Conservation (phyloP, 1,284 basidiomycete species). For the Apiotrichum brassicae region DNA sequence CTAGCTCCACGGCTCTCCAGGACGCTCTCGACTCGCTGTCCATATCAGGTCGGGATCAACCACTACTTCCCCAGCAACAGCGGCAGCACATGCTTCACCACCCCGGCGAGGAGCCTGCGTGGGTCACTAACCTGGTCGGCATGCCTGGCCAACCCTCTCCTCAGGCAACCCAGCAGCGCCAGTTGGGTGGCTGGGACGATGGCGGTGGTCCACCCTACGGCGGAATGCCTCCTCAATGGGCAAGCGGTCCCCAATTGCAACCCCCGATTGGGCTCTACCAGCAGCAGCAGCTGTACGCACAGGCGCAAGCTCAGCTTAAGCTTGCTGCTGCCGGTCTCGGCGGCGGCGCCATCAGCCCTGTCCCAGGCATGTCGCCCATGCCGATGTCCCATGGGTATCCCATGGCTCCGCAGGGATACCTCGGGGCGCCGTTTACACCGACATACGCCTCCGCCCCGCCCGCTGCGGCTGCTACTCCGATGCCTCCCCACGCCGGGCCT, state of each 20-base stretch:
- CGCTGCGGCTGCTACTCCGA: background rate
- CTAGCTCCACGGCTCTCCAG: conserved; percentile 26
- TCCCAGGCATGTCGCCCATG: conserved; percentile 6
- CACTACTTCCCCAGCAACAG: background rate
- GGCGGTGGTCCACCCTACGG: conserved; percentile 1
- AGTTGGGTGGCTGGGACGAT: conserved; percentile 15
- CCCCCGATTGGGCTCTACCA: conserved; percentile 20
- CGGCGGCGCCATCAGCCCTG: background rate
- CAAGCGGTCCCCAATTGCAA: conserved; percentile 5
- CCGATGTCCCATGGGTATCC: background rate
- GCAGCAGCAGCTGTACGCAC: conserved; percentile 18
- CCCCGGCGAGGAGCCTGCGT: conserved; percentile 34
- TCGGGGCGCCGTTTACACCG: conserved; percentile 14
- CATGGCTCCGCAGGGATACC: conserved; percentile 11
- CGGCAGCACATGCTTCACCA: background rate
- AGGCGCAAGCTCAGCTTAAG: conserved; percentile 16
- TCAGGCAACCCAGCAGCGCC: conserved; percentile 11
- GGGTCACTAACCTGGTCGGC: conserved; percentile 43
- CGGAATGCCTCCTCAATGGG: conserved; percentile 3
- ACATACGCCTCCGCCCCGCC: conserved; percentile 10
- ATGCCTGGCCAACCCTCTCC: conserved; percentile 29
- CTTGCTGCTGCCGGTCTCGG: conserved; percentile 11
- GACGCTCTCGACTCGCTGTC: conserved; percentile 38
- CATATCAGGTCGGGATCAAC: conserved; percentile 14
- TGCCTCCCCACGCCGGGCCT: background rate